Conservation (phyloP, 75 land plant genomes). For the Cunninghamia lanceolata region DNA sequence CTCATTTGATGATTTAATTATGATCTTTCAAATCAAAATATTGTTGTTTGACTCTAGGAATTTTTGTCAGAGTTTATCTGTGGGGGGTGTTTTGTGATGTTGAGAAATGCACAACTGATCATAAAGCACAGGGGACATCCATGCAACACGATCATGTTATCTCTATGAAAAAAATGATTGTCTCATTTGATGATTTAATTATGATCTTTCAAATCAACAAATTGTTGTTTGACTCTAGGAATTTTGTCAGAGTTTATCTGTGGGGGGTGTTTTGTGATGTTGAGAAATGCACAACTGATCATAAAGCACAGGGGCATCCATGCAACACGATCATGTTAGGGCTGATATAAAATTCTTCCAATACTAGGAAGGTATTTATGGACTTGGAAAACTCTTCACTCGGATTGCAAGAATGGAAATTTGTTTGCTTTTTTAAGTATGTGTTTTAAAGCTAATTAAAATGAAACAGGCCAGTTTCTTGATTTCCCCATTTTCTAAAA, state of each 20-base stretch:
- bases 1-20: background rate
- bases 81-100: background rate
- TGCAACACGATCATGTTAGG: background rate
- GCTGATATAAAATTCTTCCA: background rate
- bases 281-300: background rate
- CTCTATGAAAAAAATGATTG: no score
- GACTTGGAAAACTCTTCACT: background rate
- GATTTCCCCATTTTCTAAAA: no score
- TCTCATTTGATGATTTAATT: background rate
- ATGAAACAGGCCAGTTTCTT: no score
- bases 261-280: background rate
- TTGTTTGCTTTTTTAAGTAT: no score
- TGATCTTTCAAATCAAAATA: background rate
- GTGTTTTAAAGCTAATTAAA: no score
- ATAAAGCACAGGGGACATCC: background rate
- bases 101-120: background rate
- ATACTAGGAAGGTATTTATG: background rate
- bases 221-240: background rate
- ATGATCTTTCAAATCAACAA: background rate
- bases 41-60: background rate
- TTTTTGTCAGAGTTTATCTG: background rate
- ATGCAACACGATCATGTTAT: background rate
- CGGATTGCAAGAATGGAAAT: no score
- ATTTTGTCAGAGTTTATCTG: background rate
- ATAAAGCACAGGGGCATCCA: background rate